phyloP scores from a whole-genome alignment of 192 early-diverging fungal species.

The Powellomyces hirtus region DNA sequence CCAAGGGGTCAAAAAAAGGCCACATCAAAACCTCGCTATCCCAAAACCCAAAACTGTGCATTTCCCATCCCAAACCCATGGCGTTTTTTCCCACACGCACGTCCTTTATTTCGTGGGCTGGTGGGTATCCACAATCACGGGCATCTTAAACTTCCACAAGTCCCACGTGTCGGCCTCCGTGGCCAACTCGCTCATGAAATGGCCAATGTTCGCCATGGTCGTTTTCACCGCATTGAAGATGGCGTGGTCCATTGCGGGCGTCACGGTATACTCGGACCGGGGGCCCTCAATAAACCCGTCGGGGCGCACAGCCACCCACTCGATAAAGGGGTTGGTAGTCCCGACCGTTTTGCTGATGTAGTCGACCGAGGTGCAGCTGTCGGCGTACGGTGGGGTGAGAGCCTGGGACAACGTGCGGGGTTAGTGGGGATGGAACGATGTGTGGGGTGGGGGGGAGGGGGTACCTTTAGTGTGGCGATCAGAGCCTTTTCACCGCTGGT shows the following conservation, averaged over 20 bases:
- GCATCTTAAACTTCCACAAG: constrained; percentile 11
- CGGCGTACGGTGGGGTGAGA: background rate
- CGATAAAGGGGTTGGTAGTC: background rate
- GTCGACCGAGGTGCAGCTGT: background rate
- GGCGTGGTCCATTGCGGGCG: background rate
- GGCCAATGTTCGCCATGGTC: constrained; percentile 13
- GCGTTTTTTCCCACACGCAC: too few species aligned
- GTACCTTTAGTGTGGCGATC: background rate
- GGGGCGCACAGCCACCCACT: constrained; percentile 14
- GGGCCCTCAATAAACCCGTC: constrained; percentile 8
- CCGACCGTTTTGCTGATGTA: constrained; percentile 7
- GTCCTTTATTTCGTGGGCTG: too few species aligned
- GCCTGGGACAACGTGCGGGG: background rate
- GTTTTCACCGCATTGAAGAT: background rate
- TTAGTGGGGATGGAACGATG: too few species aligned
- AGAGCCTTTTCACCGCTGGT: background rate
- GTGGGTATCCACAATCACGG: constrained; percentile 1
- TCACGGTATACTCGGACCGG: background rate
- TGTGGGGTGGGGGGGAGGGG: too few species aligned
- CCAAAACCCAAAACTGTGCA: too few species aligned
- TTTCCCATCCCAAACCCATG: too few species aligned
- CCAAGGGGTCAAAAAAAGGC: too few species aligned
- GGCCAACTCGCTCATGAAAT: constrained; percentile 8
- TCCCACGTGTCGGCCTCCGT: background rate
- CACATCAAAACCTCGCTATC: too few species aligned